These are phyloP conservation scores for Trichothecium sympodiale DNA, from an alignment of 2,329 filamentous ascomycete genomes.

Conservation along the genomic window DNA sequence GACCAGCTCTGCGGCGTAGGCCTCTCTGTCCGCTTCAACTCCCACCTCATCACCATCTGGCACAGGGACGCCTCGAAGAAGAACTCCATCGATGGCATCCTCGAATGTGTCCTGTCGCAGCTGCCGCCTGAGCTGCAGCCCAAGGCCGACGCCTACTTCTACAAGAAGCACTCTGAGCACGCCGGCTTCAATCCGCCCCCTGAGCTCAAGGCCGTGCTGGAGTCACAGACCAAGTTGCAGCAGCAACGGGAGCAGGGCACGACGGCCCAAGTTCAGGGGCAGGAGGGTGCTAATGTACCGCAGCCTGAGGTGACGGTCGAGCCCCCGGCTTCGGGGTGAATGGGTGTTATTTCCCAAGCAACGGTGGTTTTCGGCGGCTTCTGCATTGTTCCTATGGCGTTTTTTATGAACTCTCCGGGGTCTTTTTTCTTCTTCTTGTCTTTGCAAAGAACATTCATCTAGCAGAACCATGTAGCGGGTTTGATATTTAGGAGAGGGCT, in stretches of 20 bases:
- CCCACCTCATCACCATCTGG: slow-evolving; percentile 83
- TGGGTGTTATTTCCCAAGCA: no score
- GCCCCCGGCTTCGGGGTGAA: slow-evolving; percentile 8
- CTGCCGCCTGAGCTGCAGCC: slow-evolving; percentile 64
- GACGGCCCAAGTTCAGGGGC: not conserved
- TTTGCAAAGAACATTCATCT: no score
- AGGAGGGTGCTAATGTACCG: slow-evolving; percentile 3
- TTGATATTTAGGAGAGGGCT: no score
- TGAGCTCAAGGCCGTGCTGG: slow-evolving; percentile 44
- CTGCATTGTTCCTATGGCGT: no score
- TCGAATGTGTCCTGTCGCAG: slow-evolving; percentile 61
- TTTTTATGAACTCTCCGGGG: no score
- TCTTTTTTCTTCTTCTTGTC: no score
- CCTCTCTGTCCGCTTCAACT: slow-evolving; percentile 80
- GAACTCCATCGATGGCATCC: slow-evolving; percentile 64
- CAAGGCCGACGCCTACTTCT: slow-evolving; percentile 63
- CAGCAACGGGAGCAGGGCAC: no score
- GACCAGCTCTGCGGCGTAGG: slow-evolving; percentile 86
- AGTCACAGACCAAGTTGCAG: slow-evolving; percentile 43
- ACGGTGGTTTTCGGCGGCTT: no score
- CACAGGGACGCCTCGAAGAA: slow-evolving; percentile 78
- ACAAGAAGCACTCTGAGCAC: slow-evolving; percentile 86
- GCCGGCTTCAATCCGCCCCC: slow-evolving; percentile 62
- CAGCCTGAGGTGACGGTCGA: slow-evolving; percentile 14
- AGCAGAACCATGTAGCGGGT: no score